Evolutionary conservation across 805 yeast genomes (phyloP).

Genomic region (Vanderwaltozyma verrucispora): DNA sequence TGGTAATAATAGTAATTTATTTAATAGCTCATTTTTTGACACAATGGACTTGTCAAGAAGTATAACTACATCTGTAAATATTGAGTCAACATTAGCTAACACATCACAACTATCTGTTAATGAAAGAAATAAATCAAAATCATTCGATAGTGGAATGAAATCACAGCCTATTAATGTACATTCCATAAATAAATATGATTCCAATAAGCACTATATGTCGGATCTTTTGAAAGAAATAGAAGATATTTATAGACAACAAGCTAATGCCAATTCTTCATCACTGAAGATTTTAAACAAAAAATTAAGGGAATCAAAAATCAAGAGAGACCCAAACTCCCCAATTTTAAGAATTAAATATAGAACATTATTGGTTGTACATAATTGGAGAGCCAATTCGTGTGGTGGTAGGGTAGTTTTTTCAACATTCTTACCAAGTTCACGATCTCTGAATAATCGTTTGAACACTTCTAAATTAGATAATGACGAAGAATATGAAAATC

Average conservation of each 20-base stretch:
- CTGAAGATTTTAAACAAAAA: constrained; percentile 19
- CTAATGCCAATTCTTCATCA: constrained; percentile 16
- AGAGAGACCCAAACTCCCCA: constrained; percentile 18
- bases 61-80: too few relatives aligned
- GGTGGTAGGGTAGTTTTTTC: constrained; percentile 26
- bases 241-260: constrained; percentile 17
- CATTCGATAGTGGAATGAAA: background rate
- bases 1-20: too few relatives aligned
- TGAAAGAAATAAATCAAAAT: too few relatives aligned
- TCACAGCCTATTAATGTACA: background rate
- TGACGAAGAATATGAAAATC: constrained; percentile 4
- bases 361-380: constrained; percentile 19
- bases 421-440: constrained; percentile 15
- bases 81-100: too few relatives aligned
- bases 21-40: too few relatives aligned
- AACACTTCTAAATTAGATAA: constrained; percentile 4
- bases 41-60: too few relatives aligned
- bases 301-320: constrained; percentile 19
- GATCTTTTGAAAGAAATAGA: constrained; percentile 21
- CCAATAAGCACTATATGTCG: constrained; percentile 12
- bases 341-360: constrained; percentile 19
- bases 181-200: background rate
- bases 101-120: too few relatives aligned
- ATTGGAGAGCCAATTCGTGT: constrained; percentile 23
- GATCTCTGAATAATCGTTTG: constrained; percentile 2